Base-by-base conservation (phyloP, 2,329 filamentous ascomycete species). In the Pyricularia grisea region DNA sequence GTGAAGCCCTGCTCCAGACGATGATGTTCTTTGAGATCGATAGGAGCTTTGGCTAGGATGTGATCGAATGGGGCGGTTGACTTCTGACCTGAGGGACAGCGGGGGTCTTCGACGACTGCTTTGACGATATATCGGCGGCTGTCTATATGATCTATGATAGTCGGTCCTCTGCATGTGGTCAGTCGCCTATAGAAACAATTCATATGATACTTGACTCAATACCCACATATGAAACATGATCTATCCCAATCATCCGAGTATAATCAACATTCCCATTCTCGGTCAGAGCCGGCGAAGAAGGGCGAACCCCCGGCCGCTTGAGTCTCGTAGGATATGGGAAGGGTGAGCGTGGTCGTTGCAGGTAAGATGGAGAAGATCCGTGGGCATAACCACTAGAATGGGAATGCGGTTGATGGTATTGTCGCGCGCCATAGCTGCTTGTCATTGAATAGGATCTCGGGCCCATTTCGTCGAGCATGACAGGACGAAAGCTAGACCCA, bases 271-370 rank as follows among this genome's bases (percentile, higher is more conserved):
- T 75, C 9, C 83, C 83, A 70, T 79, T 80, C 70, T 84, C 81
- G 5, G 81, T 81, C 68, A 84, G 73, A 65, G 82, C 82, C 17
- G 83, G 84, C 14, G 84, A 86, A 31, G 80, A 77, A 64, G 84
- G 79, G 61, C 82, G 79, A 55, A 83, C 77, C 3, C 84, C 84
- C 23, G 84, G 85, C 25, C 86, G 82, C 73, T 82, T 87, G 42
- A 88, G 76, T 23, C 86, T 83, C 65, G 85, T 83, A 30, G 86
- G 85, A 70, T 88, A 88, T 27, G 84, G 84, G 70, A 85, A 88
- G 0, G 86, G 86, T 27, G 86, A 88, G 33, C 85, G 81, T 66
- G 85, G 84, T n/a, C 85, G 80, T 72, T 85, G 84, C 67, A 83
- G 73, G 33, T 77, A 63, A 42, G 67, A 50, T 27, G 67, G 60